Base-by-base conservation (phyloP, 225 moss, liverwort and hornwort genomes). In the Lunularia cruciata region DNA sequence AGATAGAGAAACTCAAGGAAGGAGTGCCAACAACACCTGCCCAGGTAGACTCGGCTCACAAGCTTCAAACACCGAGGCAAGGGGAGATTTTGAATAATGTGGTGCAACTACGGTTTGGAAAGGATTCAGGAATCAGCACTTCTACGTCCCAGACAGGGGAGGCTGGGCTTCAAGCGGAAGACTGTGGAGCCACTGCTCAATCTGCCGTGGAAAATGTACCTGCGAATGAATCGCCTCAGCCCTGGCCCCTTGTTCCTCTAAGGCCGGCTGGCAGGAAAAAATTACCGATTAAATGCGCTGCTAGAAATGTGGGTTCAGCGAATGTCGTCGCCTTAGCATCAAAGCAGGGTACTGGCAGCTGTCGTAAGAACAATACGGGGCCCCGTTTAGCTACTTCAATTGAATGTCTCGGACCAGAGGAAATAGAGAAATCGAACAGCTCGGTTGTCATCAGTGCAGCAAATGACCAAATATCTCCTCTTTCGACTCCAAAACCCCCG, bases 261-360 rank as follows among this genome's bases (percentile, higher is more conserved):
- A 67, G 34, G 13, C 51, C 67, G 10, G 3, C 36, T 35, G 67
- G 67, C 3, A 49, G 51, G 47, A 67, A 67, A 34, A 67, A 67
- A 51, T 51, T 67, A 19, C 67, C 67, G 3, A 52, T 67, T 35
- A 67, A 51, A 52, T 52, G 67, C 20, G 33, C 67, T 36, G 34
- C 67, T 12, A 33, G 67, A 19, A 46, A 14, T 46, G 45, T 46
- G 30, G 30, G 45, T 46, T 45, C 63, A 31, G 45, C 63, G 8
- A 46, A 46, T 31, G 63, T 46, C 30, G 45, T 40, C 5, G 25
- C 25, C 26, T 60, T 32, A 60, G 40, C 63, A 1, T 22, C 59
- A 60, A 60, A 37, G n/a, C 59, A 35, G 59, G 37, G 7, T 35
- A 20, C 34, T 20, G 37, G 37, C 37, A n/a, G 4, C 6, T 45